A percentile compares a stretch with the other conserved stretches of the same genome.
These are phyloP conservation scores for Nemophila menziesii DNA, from an alignment of 257 asterid species.

Conservation along the genomic window DNA sequence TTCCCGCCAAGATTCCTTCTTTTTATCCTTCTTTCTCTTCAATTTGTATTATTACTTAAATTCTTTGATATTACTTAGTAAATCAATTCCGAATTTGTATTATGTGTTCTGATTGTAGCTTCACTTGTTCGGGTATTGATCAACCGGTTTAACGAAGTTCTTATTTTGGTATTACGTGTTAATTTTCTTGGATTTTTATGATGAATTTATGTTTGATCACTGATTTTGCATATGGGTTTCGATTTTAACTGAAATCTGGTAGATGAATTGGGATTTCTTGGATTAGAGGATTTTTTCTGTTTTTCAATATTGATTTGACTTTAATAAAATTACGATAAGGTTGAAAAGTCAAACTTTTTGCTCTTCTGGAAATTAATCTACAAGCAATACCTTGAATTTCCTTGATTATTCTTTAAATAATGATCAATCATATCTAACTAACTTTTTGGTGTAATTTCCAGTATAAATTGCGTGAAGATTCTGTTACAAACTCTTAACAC, in stretches of 20 bases:
- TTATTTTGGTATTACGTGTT: background rate
- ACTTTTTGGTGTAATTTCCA: constrained; percentile 2
- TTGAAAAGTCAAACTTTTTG: too few species aligned
- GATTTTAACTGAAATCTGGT: background rate
- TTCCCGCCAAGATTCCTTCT: constrained; percentile 4
- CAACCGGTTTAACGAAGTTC: too few species aligned
- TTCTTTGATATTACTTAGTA: background rate
- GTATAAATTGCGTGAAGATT: background rate
- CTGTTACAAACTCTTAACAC: constrained; percentile 4
- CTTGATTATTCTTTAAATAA: background rate
- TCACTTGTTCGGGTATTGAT: background rate
- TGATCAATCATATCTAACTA: background rate
- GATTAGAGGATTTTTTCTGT: too few species aligned
- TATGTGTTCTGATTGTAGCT: background rate
- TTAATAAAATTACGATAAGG: too few species aligned
- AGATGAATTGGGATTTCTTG: too few species aligned
- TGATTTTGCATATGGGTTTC: background rate
- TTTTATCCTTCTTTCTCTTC: background rate
- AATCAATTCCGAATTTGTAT: background rate
- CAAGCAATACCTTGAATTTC: background rate
- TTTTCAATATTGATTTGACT: too few species aligned
- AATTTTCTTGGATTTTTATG: background rate
- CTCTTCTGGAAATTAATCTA: too few species aligned
- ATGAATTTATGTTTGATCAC: background rate
- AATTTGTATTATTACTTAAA: too few species aligned